A percentile compares a stretch with the other conserved stretches of the same genome.
These are phyloP conservation scores for Fraxinus baroniana DNA, from an alignment of 305 asterid species.

Conservation along the genomic window DNA sequence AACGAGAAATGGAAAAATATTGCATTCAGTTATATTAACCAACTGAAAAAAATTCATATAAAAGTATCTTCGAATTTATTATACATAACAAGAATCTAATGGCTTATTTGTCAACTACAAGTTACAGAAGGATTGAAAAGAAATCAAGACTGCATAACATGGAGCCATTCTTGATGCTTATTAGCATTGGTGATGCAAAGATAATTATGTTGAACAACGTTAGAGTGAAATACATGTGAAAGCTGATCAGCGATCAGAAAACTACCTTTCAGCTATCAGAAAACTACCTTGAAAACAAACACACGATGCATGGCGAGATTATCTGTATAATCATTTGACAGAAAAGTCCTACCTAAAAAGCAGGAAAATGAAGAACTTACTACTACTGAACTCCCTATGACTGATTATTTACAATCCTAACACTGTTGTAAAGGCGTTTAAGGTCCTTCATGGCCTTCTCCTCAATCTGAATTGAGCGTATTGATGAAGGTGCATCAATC, in stretches of 20 bases:
- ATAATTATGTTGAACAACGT: too few relatives aligned
- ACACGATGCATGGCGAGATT: background rate
- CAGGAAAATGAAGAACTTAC: slow-evolving; percentile 2
- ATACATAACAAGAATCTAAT: background rate
- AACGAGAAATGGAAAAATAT: background rate
- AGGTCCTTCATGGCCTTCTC: slow-evolving; percentile 92
- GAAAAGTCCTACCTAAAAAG: slow-evolving; percentile 22
- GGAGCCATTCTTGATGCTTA: background rate
- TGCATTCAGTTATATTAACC: background rate
- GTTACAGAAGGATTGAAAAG: too few relatives aligned
- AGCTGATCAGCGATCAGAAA: background rate
- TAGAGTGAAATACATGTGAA: slow-evolving; percentile 1
- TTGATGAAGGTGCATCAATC: slow-evolving; percentile 58
- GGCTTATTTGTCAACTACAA: background rate
- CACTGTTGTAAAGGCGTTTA: slow-evolving; percentile 86
- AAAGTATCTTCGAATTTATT: background rate
- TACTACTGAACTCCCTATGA: slow-evolving; percentile 31
- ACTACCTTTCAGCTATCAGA: background rate
- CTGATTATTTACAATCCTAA: slow-evolving; percentile 73
- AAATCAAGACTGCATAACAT: background rate
- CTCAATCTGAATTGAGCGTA: slow-evolving; percentile 90
- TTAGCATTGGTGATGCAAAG: too few relatives aligned
- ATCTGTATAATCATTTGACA: slow-evolving; percentile 53
- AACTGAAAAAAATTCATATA: background rate
- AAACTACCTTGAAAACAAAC: background rate